Base-by-base conservation (phyloP, 1,139 yeast genomes). In the Yamadazyma conglobata region DNA sequence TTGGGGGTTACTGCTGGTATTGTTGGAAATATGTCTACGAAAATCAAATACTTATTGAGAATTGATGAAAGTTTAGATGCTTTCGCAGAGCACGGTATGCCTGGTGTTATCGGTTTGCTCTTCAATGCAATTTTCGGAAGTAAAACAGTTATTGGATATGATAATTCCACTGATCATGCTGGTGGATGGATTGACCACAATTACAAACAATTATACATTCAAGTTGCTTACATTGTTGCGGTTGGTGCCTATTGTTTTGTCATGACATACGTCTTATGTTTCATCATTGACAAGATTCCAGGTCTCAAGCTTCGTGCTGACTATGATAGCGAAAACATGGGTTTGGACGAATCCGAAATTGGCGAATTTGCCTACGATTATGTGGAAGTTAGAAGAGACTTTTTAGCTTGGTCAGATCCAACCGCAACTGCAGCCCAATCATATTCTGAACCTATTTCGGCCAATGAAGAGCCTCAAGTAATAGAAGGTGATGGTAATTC, bases 351-450 rank as follows among this genome's bases (percentile, higher is more conserved):
- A 57, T 95, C 87, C 58, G 96, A 91, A 63, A 86, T 91, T 46
- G 98, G 98, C 32, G 97, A 91, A 59, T 91, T 91, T 62, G 98
- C 98, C 14, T 91, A 89, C 56, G 97, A 91, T 60, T 91, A 88
- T 54, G 96, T 91, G 37, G 98, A 91, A 64, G 95, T 89, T 13
- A 77, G 97, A 60, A 77, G 97, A 56, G 95, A 89, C 60, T 89
- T 84, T 60, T 73, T 84, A 50, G 85, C 87, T 45, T 85, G 73
- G 73, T 64, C 60, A 11, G 38, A 34, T 19, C 46, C 48, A 10
- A 37, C 20, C 13, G 25, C 19, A 10, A 23, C 25, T 4, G 19
- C 4, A 7, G 18, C 20, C 10, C 19, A 15, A 16, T 15, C 22
- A 4, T n/a, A 19, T 7, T 10, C 20, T 4, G 30, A 22, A 21